phyloP scores from a whole-genome alignment of 495 filamentous ascomycete genomes.

The Penicillium salamii region DNA sequence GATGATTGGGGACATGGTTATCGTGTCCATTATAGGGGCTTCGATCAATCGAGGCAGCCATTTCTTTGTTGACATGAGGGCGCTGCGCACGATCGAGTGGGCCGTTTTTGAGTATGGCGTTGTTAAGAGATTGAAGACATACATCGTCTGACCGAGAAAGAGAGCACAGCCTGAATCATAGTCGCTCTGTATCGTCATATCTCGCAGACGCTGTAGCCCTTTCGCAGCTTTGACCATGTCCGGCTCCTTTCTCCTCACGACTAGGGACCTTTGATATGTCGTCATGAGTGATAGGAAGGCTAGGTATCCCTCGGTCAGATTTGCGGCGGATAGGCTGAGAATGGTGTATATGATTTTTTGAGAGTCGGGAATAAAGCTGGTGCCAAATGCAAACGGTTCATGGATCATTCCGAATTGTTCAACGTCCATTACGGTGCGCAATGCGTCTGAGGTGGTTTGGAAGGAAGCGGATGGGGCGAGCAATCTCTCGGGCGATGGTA shows the following conservation, averaged over 20 bases:
- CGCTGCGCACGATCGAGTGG: constrained; percentile 25
- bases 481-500: constrained; percentile 19
- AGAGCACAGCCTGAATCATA: constrained; percentile 26
- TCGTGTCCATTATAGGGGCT: constrained; percentile 25
- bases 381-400: constrained; percentile 22
- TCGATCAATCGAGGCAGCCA: constrained; percentile 27
- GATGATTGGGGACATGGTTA: constrained; percentile 30
- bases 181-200: constrained; percentile 18
- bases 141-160: constrained; percentile 30
- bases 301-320: constrained; percentile 24
- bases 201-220: constrained; percentile 22
- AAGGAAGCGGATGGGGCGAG: constrained; percentile 14
- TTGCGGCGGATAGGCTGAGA: constrained; percentile 17
- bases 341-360: constrained; percentile 21
- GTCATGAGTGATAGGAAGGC: constrained; percentile 27
- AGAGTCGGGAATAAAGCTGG: constrained; percentile 17
- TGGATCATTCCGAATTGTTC: constrained; percentile 26
- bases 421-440: constrained; percentile 22
- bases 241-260: constrained; percentile 18
- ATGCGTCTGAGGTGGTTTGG: constrained; percentile 20
- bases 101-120: constrained; percentile 23
- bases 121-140: constrained; percentile 29
- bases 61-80: constrained; percentile 25
- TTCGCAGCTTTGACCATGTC: constrained; percentile 25
- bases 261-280: constrained; percentile 21